A percentile compares a stretch with the other conserved stretches of the same genome.
Evolutionary conservation across 2,329 filamentous ascomycete genomes (phyloP).

Genomic region (Sclerotinia sclerotiorum): DNA sequence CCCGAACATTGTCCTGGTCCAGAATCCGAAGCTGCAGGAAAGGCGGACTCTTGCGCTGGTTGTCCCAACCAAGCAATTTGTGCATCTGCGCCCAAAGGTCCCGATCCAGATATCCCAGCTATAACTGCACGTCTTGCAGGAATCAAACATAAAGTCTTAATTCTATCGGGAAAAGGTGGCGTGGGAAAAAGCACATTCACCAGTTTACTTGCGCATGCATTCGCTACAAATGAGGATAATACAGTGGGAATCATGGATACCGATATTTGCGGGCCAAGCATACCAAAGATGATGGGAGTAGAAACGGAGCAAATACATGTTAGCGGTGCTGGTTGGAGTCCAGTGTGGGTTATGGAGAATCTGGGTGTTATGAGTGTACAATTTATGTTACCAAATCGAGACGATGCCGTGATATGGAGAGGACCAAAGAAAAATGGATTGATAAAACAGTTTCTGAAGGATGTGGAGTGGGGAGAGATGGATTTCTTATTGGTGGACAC

Average conservation of each 20-base stretch:
- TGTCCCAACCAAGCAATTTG: constrained; percentile 97
- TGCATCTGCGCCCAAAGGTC: constrained; percentile 89
- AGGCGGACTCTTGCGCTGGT: constrained; percentile 82
- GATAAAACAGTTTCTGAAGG: constrained; percentile 97
- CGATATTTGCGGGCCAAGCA: constrained; percentile 93
- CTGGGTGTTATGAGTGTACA: constrained; percentile 96
- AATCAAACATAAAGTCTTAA: constrained; percentile 86
- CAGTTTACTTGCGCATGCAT: constrained; percentile 81
- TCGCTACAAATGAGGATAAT: constrained; percentile 74
- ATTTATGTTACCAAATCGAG: constrained; percentile 92
- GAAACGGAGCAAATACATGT: constrained; percentile 92
- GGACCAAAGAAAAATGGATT: constrained; percentile 98
- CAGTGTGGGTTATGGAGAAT: constrained; percentile 94
- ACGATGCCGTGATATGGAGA: constrained; percentile 96
- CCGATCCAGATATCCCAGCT: constrained; percentile 87
- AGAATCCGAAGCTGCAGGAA: constrained; percentile 69
- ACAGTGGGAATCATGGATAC: constrained; percentile 97
- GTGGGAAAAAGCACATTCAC: constrained; percentile 97
- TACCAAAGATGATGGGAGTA: constrained; percentile 99
- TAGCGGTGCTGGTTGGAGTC: constrained; percentile 84
- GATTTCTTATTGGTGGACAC: constrained; percentile 95
- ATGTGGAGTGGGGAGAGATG: constrained; percentile 95
- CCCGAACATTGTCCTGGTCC: constrained; percentile 96
- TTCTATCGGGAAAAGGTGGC: constrained; percentile 92
- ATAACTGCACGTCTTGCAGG: constrained; percentile 80